Evolutionary conservation across 169 alveolate genomes (phyloP).

Genomic region (Eimeria praecox): DNA sequence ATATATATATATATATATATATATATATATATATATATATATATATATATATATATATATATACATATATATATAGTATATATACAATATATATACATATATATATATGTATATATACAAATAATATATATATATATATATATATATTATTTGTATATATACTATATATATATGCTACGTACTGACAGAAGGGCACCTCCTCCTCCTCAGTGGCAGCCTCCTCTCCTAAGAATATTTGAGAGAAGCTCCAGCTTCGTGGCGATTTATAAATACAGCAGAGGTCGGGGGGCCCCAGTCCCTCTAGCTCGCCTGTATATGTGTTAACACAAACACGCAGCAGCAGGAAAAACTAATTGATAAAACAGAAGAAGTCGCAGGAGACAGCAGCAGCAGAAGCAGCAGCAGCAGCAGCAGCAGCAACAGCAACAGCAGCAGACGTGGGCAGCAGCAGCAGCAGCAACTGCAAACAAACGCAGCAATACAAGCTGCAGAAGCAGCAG

Average conservation of each 20-base stretch:
- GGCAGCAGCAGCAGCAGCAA: too few species aligned
- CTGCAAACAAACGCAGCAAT: too few species aligned
- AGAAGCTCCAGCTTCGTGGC: neutral
- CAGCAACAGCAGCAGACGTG: neutral
- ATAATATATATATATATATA: too few species aligned
- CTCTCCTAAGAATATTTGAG: neutral
- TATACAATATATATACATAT: neutral
- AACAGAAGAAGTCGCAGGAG: neutral
- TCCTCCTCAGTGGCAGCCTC: neutral
- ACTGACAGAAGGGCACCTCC: slow-evolving; percentile 41
- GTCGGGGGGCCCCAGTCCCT: slow-evolving; percentile 65
- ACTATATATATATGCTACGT: neutral
- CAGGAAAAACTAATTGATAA: neutral
- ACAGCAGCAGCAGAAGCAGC: too few species aligned
- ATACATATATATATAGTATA: neutral
- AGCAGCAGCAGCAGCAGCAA: too few species aligned
- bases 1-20: too few species aligned
- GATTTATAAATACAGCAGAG: slow-evolving; percentile 16
- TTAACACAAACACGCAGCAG: neutral
- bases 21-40: too few species aligned
- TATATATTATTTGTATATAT: too few species aligned
- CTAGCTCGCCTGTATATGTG: slow-evolving; percentile 18
- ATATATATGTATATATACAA: too few species aligned
- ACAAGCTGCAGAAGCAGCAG: too few species aligned
- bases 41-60: too few species aligned